A percentile compares a stretch with the other conserved stretches of the same genome.
Conservation (phyloP, 345 rosid species). For the Rhizophora apiculata region DNA sequence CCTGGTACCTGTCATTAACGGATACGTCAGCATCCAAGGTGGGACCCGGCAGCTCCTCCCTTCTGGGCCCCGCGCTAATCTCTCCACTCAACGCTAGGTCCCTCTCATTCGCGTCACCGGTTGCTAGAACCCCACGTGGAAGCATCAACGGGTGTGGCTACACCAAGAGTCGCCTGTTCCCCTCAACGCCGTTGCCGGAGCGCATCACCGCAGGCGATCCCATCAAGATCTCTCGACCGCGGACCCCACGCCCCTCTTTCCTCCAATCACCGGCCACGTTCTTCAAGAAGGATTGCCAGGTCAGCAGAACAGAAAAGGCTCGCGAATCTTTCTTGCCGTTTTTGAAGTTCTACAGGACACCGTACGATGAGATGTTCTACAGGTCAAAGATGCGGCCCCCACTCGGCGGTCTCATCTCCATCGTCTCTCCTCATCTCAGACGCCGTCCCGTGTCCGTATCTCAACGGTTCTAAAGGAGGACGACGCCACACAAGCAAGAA, state of each 20-base stretch:
- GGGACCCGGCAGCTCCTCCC: constrained; percentile 41
- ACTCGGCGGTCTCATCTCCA: constrained; percentile 76
- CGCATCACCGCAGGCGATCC: constrained; percentile 30
- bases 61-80: constrained; percentile 47
- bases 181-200: constrained; percentile 80
- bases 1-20: constrained; percentile 75
- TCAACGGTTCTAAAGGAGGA: constrained; percentile 59
- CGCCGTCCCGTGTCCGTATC: constrained; percentile 85
- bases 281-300: constrained; percentile 62
- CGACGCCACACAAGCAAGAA: not conserved
- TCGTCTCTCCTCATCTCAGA: constrained; percentile 59
- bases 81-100: constrained; percentile 73
- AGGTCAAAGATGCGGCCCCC: constrained; percentile 90
- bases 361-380: constrained; percentile 89
- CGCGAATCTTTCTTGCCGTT: constrained; percentile 74
- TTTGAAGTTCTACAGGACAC: constrained; percentile 66
- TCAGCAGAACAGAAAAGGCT: constrained; percentile 49
- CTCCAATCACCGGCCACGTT: constrained; percentile 87
- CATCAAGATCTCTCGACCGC: constrained; percentile 22
- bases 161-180: constrained; percentile 49
- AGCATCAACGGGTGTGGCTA: constrained; percentile 24
- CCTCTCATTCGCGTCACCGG: constrained; percentile 78
- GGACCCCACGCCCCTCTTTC: constrained; percentile 80
- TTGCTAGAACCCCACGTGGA: constrained; percentile 50
- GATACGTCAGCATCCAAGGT: constrained; percentile 52